Evolutionary conservation across 108 stramenopile genomes (phyloP).

Genomic region (Cyclostephanos invisitatus): DNA sequence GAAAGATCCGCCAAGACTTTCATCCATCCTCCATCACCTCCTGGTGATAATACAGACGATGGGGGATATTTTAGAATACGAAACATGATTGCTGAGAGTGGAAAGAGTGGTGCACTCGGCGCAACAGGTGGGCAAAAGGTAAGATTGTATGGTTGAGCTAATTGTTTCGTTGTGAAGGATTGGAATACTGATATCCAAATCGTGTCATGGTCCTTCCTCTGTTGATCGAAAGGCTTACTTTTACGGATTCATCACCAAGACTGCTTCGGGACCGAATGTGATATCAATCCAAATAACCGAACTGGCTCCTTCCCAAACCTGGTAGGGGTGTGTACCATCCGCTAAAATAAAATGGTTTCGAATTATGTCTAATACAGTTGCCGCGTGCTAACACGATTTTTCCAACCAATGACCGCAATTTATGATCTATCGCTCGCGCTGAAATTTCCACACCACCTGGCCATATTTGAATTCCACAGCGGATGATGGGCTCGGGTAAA

Average conservation of each 20-base stretch:
- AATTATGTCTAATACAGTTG: not conserved
- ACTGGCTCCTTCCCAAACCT: constrained; percentile 52
- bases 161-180: not conserved
- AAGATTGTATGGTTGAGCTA: not conserved
- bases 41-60: constrained; percentile 36
- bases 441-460: constrained; percentile 17
- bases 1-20: constrained; percentile 57
- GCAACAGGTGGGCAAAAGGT: constrained; percentile 55
- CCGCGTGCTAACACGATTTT: not conserved
- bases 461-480: constrained; percentile 17
- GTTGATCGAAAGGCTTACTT: constrained; percentile 51
- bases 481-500: constrained; percentile 13
- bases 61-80: constrained; percentile 59
- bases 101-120: constrained; percentile 54
- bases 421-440: not conserved
- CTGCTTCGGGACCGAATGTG: constrained; percentile 23
- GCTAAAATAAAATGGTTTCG: not conserved
- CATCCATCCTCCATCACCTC: constrained; percentile 59
- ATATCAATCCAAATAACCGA: constrained; percentile 40
- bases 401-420: no score
- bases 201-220: not conserved
- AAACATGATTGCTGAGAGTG: constrained; percentile 44
- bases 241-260: constrained; percentile 48
- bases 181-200: not conserved
- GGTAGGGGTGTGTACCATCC: constrained; percentile 33